Evolutionary conservation across 257 asterid genomes (phyloP).

Genomic region (Mitragyna speciosa): DNA sequence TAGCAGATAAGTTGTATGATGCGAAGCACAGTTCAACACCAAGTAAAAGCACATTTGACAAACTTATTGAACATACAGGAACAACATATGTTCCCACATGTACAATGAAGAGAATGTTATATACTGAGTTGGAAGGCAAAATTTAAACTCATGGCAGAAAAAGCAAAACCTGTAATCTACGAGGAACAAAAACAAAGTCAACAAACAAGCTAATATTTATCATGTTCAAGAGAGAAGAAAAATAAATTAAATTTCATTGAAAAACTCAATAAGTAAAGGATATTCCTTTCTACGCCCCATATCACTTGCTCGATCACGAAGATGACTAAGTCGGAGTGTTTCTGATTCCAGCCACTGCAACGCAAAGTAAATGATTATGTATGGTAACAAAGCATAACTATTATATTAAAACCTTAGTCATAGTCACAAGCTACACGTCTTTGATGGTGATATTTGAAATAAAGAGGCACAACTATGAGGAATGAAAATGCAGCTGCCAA

Average conservation of each 20-base stretch:
- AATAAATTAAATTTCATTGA: not conserved
- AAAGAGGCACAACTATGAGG: not conserved
- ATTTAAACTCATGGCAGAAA: not conserved
- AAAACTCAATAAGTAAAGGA: conserved; percentile 50
- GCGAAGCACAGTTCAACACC: not conserved
- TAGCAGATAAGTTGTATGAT: not conserved
- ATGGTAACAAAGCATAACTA: conserved; percentile 1
- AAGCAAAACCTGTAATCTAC: not conserved
- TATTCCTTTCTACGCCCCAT: conserved; percentile 94
- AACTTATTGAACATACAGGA: not conserved
- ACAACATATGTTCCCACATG: not conserved
- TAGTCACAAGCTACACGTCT: not conserved
- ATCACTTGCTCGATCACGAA: conserved; percentile 98
- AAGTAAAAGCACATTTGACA: too few relatives aligned
- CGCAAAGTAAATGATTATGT: conserved; percentile 4
- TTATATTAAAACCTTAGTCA: not conserved
- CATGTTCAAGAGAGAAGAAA: not conserved
- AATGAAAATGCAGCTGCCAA: not conserved
- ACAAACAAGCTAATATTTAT: not conserved
- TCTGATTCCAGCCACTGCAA: conserved; percentile 98
- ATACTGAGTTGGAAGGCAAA: not conserved
- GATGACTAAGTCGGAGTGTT: conserved; percentile 80
- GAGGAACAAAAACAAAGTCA: not conserved
- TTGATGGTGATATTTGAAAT: not conserved
- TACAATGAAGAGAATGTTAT: not conserved